These are phyloP conservation scores for Pachyrhizus erosus DNA, from an alignment of 306 rosid genomes.

Conservation along the genomic window DNA sequence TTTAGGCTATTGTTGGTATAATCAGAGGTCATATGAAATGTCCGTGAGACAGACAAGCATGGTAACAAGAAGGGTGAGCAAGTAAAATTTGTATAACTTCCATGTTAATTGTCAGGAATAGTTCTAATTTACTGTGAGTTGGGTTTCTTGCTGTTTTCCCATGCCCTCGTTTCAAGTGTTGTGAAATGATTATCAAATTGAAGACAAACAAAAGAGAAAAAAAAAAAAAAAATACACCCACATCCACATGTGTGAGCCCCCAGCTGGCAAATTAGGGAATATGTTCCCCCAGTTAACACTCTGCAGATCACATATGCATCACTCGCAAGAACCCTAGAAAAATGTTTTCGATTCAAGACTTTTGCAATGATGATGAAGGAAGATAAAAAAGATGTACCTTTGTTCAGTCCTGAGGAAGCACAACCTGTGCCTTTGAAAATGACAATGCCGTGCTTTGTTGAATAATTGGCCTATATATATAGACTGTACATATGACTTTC, in stretches of 20 bases:
- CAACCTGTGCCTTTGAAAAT: slow-evolving; percentile 53
- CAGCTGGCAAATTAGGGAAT: slow-evolving; percentile 28
- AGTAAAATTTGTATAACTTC: slow-evolving; percentile 43
- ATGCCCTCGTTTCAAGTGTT: slow-evolving; percentile 46
- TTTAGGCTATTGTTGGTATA: slow-evolving; percentile 43
- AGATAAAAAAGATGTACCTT: slow-evolving; percentile 48
- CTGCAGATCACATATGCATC: slow-evolving; percentile 41
- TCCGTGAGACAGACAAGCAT: slow-evolving; percentile 48
- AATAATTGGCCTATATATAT: slow-evolving; percentile 35
- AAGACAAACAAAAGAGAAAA: background rate
- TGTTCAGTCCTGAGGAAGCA: slow-evolving; percentile 52
- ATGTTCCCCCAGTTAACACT: slow-evolving; percentile 17
- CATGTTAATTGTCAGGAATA: slow-evolving; percentile 50
- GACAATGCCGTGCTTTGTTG: slow-evolving; percentile 53
- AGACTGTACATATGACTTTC: slow-evolving; percentile 12
- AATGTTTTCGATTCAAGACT: background rate
- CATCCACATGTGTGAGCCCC: slow-evolving; percentile 30
- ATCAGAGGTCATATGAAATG: slow-evolving; percentile 49
- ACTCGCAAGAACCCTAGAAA: slow-evolving; percentile 16
- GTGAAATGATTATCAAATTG: slow-evolving; percentile 18
- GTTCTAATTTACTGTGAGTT: slow-evolving; percentile 41
- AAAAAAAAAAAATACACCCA: background rate
- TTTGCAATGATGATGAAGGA: slow-evolving; percentile 33
- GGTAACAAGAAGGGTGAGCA: slow-evolving; percentile 27
- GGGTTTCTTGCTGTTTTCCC: slow-evolving; percentile 43